Conservation (phyloP, 2,329 filamentous ascomycete genomes). For the Juglanconis juglandina region DNA sequence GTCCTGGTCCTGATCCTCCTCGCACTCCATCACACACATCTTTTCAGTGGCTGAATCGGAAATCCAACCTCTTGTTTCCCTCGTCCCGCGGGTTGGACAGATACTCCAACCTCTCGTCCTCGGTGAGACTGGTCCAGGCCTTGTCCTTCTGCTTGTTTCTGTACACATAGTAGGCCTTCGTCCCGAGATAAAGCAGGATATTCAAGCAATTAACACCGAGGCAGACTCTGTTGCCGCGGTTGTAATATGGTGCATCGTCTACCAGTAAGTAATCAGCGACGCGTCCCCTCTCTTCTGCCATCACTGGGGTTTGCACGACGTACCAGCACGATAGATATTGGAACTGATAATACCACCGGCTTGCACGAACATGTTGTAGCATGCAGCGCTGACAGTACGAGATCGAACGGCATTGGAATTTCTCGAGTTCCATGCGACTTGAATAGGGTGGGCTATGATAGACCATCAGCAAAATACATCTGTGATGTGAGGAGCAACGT, state of each 20-base stretch:
- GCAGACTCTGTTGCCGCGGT: constrained; percentile 51
- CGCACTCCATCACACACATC: too few relatives aligned
- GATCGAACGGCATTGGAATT: constrained; percentile 62
- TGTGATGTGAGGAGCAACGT: constrained; percentile 18
- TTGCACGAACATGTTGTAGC: constrained; percentile 58
- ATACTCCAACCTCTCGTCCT: constrained; percentile 37
- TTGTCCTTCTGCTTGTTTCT: constrained; percentile 22
- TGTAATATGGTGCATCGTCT: constrained; percentile 45
- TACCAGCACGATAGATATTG: constrained; percentile 37
- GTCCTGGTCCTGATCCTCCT: too few relatives aligned
- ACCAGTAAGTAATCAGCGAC: constrained; percentile 15
- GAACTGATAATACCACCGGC: constrained; percentile 37
- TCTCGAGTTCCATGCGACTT: constrained; percentile 46
- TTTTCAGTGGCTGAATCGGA: constrained; percentile 33
- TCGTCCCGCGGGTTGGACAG: constrained; percentile 37
- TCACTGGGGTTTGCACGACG: not conserved
- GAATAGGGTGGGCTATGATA: constrained; percentile 40
- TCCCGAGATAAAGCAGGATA: constrained; percentile 26
- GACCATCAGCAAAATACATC: too few relatives aligned
- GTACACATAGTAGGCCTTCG: constrained; percentile 28
- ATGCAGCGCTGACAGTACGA: constrained; percentile 58
- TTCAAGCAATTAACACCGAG: constrained; percentile 43
- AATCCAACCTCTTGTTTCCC: constrained; percentile 39
- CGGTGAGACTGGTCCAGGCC: constrained; percentile 19
- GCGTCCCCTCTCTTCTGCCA: too few relatives aligned